Base-by-base conservation (phyloP, 2,329 filamentous ascomycete genomes). In the Fusarium sp. region DNA sequence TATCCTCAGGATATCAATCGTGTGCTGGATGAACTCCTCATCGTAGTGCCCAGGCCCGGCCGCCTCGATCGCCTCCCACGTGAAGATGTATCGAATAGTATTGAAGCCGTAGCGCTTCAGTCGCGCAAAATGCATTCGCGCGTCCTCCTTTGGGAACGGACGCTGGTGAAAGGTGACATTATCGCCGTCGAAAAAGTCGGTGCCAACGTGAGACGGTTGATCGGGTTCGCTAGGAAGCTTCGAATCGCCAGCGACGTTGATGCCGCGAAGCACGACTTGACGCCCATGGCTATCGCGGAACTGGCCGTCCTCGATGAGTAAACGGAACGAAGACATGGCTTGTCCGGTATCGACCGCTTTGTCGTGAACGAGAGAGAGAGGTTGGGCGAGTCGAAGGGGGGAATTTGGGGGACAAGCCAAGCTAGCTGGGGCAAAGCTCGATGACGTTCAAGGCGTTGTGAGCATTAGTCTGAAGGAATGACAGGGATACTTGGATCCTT, bases 1-100 rank as follows among this genome's bases (percentile, higher is more conserved):
- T 69, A 93, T 84, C 61, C 93, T 87, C 73, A 99, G 81, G 10
- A 97, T 84, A 38, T 92, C 87, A 70, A 99, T 93, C 1, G 96
- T 99, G 78, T 97, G 93, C 71, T 92, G 86, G 70, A 98, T 94
- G 86, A 92, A 99, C 67, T 92, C 90, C 77, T 99, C 93, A 75
- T 99, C 96, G 78, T 98, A 99, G 75, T 88, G 90, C 1, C 94
- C 93, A 0, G 96, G 96, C 0, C 95, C 95, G 1, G 89, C 90
- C 63, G 96, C 91, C 81, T 99, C 96, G 77, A 99, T 91, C n/a
- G 96, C 95, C 80, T 99, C 96, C 96, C 96, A 99, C 0, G 96
- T 98, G 78, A 98, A 99, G 73, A 99, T 85, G 80, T 99, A 99
- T 77, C 96, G 88, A 72, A 99, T 94, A 0, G 93, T 94, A 79